phyloP scores from a whole-genome alignment of 2,329 filamentous ascomycete species.

The Xylariaceae sp. region DNA sequence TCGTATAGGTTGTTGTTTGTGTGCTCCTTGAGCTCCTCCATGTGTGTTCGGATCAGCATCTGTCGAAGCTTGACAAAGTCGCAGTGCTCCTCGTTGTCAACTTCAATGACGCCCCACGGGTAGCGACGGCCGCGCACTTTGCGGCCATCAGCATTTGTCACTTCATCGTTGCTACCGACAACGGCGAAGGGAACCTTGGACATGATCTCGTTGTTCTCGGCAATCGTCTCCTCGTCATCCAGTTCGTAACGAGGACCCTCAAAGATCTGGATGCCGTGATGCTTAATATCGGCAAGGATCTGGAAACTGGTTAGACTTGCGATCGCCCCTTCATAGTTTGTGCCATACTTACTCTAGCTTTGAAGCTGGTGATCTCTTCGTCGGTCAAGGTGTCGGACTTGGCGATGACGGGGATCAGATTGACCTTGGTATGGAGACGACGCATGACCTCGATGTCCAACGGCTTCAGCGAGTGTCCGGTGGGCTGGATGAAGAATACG shows the following conservation, averaged over 20 bases:
- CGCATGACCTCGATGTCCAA: conserved; percentile 99
- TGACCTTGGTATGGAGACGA: conserved; percentile 99
- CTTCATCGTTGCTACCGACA: conserved; percentile 93
- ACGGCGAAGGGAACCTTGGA: conserved; percentile 99
- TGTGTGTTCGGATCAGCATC: conserved; percentile 99
- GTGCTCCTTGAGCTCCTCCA: conserved; percentile 99
- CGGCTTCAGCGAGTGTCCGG: conserved; percentile 95
- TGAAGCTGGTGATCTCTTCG: conserved; percentile 91
- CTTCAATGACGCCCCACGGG: conserved; percentile 97
- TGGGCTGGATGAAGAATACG: conserved; percentile 99
- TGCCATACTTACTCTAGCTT: conserved; percentile 72
- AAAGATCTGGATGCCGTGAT: conserved; percentile 98
- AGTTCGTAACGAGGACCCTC: conserved; percentile 97
- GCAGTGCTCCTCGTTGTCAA: conserved; percentile 99
- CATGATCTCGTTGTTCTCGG: conserved; percentile 99
- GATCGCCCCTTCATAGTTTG: background rate
- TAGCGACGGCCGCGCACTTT: conserved; percentile 94
- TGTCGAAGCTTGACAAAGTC: conserved; percentile 99
- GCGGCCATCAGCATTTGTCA: conserved; percentile 83
- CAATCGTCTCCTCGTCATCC: conserved; percentile 98
- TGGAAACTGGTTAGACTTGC: conserved; percentile 34
- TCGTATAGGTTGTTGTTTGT: conserved; percentile 99
- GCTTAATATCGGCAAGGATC: conserved; percentile 95
- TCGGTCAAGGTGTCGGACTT: conserved; percentile 98
- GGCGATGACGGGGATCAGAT: conserved; percentile 97